A percentile compares a stretch with the other conserved stretches of the same genome.
These are phyloP conservation scores for Solanum corneliomulleri DNA, from an alignment of 257 asterid species.

Conservation along the genomic window DNA sequence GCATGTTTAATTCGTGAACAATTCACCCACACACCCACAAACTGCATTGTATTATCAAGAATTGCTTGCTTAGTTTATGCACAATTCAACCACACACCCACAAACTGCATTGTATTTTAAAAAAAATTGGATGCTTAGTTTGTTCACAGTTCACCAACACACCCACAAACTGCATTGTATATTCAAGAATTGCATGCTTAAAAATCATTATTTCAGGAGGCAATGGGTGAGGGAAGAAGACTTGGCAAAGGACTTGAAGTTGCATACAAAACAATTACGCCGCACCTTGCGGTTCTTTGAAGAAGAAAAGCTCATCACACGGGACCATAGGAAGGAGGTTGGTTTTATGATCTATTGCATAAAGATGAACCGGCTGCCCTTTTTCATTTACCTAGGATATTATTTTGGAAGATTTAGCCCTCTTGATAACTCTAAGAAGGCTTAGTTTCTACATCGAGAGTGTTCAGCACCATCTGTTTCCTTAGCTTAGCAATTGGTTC, in stretches of 20 bases:
- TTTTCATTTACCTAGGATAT: background rate
- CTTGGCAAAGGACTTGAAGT: conserved; percentile 92
- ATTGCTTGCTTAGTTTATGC: background rate
- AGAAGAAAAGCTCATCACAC: conserved; percentile 84
- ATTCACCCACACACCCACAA: background rate
- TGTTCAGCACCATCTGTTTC: background rate
- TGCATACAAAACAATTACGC: conserved; percentile 94
- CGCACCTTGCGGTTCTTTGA: conserved; percentile 86
- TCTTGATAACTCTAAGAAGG: background rate
- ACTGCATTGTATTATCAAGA: background rate
- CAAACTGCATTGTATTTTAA: background rate
- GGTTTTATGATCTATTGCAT: conserved; percentile 12
- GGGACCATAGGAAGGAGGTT: conserved; percentile 98
- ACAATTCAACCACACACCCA: background rate
- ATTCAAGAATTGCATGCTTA: background rate
- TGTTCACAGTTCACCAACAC: background rate
- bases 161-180: background rate
- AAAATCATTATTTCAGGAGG: conserved; percentile 33
- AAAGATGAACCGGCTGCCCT: background rate
- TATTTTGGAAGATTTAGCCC: background rate
- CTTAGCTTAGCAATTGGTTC: background rate
- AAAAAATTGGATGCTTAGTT: background rate
- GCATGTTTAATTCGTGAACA: background rate
- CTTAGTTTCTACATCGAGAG: background rate
- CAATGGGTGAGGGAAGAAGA: conserved; percentile 98